Percentiles rank a stretch among this genome's conserved stretches.
Evolutionary conservation across 2,329 filamentous ascomycete species (phyloP).

Genomic region (Aspergillus awamori): DNA sequence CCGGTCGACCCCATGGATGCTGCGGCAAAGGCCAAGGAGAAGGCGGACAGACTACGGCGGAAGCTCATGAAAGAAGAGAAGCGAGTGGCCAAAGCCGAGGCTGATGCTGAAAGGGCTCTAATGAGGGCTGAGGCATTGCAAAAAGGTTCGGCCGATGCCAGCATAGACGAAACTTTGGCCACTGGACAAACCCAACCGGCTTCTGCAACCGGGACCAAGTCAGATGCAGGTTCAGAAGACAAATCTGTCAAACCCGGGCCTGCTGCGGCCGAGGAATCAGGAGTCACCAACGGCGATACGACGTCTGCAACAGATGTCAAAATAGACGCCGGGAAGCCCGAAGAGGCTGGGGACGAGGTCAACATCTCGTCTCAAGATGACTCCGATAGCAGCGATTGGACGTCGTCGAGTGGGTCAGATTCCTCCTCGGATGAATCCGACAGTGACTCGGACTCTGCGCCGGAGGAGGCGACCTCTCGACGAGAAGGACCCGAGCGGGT

Average conservation of each 20-base stretch:
- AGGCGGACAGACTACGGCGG: slow-evolving; percentile 46
- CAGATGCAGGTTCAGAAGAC: not conserved
- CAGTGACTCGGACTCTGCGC: slow-evolving; percentile 38
- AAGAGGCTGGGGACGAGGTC: slow-evolving; percentile 9
- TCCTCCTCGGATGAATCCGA: slow-evolving; percentile 28
- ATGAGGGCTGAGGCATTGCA: slow-evolving; percentile 38
- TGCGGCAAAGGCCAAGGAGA: slow-evolving; percentile 41
- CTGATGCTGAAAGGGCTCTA: slow-evolving; percentile 44
- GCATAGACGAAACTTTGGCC: not conserved
- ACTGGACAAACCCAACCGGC: slow-evolving; percentile 1
- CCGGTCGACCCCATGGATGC: slow-evolving; percentile 34
- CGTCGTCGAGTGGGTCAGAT: slow-evolving; percentile 43
- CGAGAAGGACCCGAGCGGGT: slow-evolving; percentile 45
- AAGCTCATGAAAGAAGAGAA: slow-evolving; percentile 68
- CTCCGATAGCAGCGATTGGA: slow-evolving; percentile 40
- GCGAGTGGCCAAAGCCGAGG: slow-evolving; percentile 49
- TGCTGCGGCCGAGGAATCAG: not conserved
- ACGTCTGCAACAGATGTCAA: not conserved
- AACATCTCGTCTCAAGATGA: slow-evolving; percentile 20
- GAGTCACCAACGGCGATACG: not conserved
- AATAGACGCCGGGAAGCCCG: not conserved
- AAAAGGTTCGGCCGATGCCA: slow-evolving; percentile 24
- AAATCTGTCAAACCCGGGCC: not conserved
- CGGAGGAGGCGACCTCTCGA: slow-evolving; percentile 47
- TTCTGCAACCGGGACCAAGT: not conserved